phyloP scores from a whole-genome alignment of 139 green algal species.

The Deuterostichococcus epilithicus region DNA sequence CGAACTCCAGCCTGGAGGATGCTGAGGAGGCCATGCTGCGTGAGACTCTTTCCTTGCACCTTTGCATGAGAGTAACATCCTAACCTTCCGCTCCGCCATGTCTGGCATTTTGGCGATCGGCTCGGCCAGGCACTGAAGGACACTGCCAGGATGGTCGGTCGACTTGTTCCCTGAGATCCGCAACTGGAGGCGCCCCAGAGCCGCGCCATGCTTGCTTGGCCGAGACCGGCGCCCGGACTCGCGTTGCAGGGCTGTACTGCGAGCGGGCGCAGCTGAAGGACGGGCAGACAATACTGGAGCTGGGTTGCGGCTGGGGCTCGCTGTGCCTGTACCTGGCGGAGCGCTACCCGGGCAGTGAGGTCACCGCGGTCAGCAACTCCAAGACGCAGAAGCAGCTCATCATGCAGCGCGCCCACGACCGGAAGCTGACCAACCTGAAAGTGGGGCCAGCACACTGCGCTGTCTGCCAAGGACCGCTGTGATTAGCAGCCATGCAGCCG shows the following conservation, averaged over 20 bases:
- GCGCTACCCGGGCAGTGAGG: not conserved
- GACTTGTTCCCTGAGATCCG: too few relatives aligned
- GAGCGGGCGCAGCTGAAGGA: conserved; percentile 71
- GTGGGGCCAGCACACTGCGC: conserved; percentile 10
- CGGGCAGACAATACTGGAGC: conserved; percentile 83
- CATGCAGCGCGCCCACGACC: conserved; percentile 40
- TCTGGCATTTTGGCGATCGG: too few relatives aligned
- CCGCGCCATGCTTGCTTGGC: too few relatives aligned
- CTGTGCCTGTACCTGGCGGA: conserved; percentile 30
- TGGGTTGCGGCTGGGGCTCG: conserved; percentile 96
- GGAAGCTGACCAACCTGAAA: conserved; percentile 77
- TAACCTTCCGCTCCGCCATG: too few relatives aligned
- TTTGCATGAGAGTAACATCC: too few relatives aligned
- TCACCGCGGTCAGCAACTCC: conserved; percentile 80
- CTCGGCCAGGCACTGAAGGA: too few relatives aligned
- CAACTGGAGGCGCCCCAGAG: too few relatives aligned
- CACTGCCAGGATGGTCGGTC: too few relatives aligned
- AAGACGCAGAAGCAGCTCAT: conserved; percentile 82
- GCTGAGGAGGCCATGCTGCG: conserved; percentile 92
- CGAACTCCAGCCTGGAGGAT: conserved; percentile 57
- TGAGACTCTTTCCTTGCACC: too few relatives aligned
- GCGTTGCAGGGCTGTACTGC: conserved; percentile 67
- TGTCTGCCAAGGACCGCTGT: not conserved
- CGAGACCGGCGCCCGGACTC: too few relatives aligned
- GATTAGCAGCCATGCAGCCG: not conserved